Base-by-base conservation (phyloP, 2,329 filamentous ascomycete genomes). In the Fusarium multiceps region DNA sequence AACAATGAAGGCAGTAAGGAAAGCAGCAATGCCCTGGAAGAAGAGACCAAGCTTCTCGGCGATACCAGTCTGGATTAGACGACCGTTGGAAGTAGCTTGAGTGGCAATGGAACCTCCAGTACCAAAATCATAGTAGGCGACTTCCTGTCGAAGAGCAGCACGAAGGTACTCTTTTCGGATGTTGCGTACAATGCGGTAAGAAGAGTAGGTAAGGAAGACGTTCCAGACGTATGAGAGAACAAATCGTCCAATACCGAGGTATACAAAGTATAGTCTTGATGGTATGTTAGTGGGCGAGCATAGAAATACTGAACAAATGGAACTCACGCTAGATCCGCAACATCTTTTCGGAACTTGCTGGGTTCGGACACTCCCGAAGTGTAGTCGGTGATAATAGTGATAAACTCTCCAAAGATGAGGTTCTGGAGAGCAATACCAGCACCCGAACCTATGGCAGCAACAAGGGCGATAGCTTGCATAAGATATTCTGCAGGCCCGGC, bases 221-320 rank as follows among this genome's bases (percentile, higher is more conserved):
- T 81, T 81, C 74, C 82, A 81, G 20, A 82, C 72, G 66, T 88
- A 89, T 14, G 83, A 80, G 18, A 87, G 76, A 23, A 78, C 72
- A 62, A 89, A 86, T 46, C 86, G 83, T 0, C 77, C 87, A 53
- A 88, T 78, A 69, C 88, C 88, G 14, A 89, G 79, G 65, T 88
- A 89, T 27, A 89, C 80, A 69, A 89, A 88, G 73, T 85, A 89
- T 8, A 89, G 77, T 1, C 84, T 85, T 25, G 18, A 20, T 21
- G 16, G 5, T 25, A 12, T 9, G 28, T 71, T 23, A 73, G 64
- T 14, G 63, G 69, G 45, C 85, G 6, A 25, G 5, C 4, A 18
- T n/a, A 34, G 23, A 6, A 34, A 18, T 2, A n/a, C 32, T 34
- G 32, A 16, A 27, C 28, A 18, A 13, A 8, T 80, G 61, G 74